phyloP scores from a whole-genome alignment of 2,329 filamentous ascomycete genomes.

The Colletotrichum cuscutae region DNA sequence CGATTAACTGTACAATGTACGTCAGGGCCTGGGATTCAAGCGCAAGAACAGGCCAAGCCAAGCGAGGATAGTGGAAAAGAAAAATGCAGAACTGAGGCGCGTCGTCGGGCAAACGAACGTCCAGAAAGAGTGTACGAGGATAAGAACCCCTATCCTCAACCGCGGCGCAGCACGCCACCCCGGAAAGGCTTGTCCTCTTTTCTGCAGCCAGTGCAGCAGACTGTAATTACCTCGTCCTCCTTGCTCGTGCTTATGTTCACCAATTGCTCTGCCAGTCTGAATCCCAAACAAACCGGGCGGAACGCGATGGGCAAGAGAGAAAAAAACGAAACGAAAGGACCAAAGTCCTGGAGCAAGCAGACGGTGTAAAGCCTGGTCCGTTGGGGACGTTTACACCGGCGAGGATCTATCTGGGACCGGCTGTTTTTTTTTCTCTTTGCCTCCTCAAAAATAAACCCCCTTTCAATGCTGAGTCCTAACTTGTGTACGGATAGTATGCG shows the following conservation, averaged over 20 bases:
- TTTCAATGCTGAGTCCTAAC: not conserved
- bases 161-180: constrained; percentile 17
- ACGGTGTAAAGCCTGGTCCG: not conserved
- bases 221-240: constrained; percentile 6
- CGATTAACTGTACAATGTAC: not conserved
- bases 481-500: not conserved
- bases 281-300: constrained; percentile 20
- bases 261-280: not conserved
- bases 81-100: not conserved
- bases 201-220: constrained; percentile 3
- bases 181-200: constrained; percentile 8
- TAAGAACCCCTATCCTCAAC: constrained; percentile 15
- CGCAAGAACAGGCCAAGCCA: not conserved
- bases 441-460: not conserved
- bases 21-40: not conserved
- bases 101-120: not conserved
- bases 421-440: not conserved
- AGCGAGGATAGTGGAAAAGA: not conserved
- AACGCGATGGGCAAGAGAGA: not conserved
- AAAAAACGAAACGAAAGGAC: constrained; percentile 9
- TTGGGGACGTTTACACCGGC: not conserved
- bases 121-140: constrained; percentile 12
- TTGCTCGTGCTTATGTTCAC: not conserved
- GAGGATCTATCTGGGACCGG: not conserved
- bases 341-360: not conserved